phyloP scores from a whole-genome alignment of 164 flowering plant genomes.

The Magnolia kwangsiensis region DNA sequence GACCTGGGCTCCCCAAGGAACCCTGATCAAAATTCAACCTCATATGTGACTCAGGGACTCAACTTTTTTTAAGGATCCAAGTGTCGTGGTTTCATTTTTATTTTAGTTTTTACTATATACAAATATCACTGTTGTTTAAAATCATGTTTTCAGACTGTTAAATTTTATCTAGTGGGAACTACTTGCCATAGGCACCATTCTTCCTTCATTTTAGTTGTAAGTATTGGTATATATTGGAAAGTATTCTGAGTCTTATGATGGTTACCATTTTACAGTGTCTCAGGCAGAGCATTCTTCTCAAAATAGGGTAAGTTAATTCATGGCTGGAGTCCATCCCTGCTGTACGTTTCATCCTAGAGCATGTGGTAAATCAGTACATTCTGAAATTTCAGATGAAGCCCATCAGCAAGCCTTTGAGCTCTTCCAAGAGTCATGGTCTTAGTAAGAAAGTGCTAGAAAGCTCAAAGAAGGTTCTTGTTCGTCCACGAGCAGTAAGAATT shows the following conservation, averaged over 20 bases:
- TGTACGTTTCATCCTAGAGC: too few species aligned
- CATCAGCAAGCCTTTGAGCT: constrained; percentile 31
- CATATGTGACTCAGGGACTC: too few species aligned
- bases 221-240: neutral
- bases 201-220: neutral
- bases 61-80: too few species aligned
- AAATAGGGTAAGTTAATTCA: constrained; percentile 28
- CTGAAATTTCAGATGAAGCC: constrained; percentile 36
- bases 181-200: too few species aligned
- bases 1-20: too few species aligned
- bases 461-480: constrained; percentile 31
- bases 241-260: neutral
- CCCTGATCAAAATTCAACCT: too few species aligned
- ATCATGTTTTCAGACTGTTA: too few species aligned
- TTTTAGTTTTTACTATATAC: too few species aligned
- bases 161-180: neutral
- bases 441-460: constrained; percentile 30
- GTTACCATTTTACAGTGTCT: too few species aligned
- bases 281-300: too few species aligned
- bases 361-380: neutral
- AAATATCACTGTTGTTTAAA: too few species aligned
- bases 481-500: constrained; percentile 30
- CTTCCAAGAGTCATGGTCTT: constrained; percentile 40
- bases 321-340: neutral
- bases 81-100: too few species aligned